Evolutionary conservation across 495 filamentous ascomycete species (phyloP).

Genomic region (Daldinia childiae): DNA sequence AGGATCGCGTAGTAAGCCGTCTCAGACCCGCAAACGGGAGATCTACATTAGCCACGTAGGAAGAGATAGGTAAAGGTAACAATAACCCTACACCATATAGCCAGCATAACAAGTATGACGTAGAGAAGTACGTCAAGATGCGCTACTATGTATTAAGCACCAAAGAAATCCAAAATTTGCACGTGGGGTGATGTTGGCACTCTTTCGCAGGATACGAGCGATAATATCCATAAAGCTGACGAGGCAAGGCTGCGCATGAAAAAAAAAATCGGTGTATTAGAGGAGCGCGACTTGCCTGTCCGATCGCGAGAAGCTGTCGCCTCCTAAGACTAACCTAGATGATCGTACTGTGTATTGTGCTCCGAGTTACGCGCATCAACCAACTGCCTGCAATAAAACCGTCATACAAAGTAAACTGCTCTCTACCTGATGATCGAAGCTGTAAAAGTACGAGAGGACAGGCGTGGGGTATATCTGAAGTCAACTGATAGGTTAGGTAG

Average conservation of each 20-base stretch:
- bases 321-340: conserved; percentile 31
- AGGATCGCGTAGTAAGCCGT: conserved; percentile 21
- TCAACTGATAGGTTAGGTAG: conserved; percentile 38
- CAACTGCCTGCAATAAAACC: conserved; percentile 35
- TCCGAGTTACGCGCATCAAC: conserved; percentile 27
- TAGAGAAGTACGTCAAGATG: conserved; percentile 40
- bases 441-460: conserved; percentile 35
- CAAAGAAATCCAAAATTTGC: conserved; percentile 16
- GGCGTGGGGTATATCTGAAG: conserved; percentile 42
- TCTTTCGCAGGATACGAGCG: conserved; percentile 5
- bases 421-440: conserved; percentile 38
- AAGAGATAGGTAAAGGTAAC: conserved; percentile 25
- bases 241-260: conserved; percentile 14
- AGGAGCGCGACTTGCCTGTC: conserved; percentile 33
- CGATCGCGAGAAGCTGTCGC: conserved; percentile 28
- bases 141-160: conserved; percentile 16
- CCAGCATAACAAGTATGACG: conserved; percentile 30
- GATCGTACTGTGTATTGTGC: conserved; percentile 31
- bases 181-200: conserved; percentile 7
- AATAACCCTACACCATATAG: conserved; percentile 28
- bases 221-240: background rate
- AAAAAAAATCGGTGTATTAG: conserved; percentile 39
- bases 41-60: conserved; percentile 28
- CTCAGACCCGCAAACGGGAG: conserved; percentile 28
- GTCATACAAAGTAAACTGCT: conserved; percentile 37